Conservation (phyloP, 208 protist species). For the Leishmania braziliensis region DNA sequence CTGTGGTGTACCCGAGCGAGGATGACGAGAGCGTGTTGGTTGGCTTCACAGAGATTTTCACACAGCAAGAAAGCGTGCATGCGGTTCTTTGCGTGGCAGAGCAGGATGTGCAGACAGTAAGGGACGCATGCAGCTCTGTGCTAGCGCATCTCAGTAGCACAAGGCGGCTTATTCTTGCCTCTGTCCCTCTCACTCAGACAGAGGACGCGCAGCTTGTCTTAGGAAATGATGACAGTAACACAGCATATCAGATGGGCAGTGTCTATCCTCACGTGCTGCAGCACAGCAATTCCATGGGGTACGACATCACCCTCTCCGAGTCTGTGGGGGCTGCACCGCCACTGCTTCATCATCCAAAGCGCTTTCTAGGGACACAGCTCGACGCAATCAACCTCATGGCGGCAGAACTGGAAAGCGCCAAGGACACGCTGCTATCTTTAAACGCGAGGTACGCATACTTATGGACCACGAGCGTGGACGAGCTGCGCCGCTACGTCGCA, state of each 20-base stretch:
- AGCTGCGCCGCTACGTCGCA: conserved; percentile 38
- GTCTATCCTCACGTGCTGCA: conserved; percentile 29
- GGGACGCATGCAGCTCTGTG: conserved; percentile 29
- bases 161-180: conserved; percentile 34
- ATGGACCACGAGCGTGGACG: conserved; percentile 47
- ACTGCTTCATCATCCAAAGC: conserved; percentile 34
- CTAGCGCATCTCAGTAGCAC: conserved; percentile 22
- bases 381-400: conserved; percentile 35
- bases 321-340: conserved; percentile 22
- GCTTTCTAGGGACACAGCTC: conserved; percentile 34
- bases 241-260: conserved; percentile 23
- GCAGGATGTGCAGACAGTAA: conserved; percentile 26
- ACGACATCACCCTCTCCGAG: conserved; percentile 24
- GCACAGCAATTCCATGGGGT: conserved; percentile 12
- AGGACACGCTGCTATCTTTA: conserved; percentile 36
- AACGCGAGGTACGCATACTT: conserved; percentile 48
- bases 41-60: conserved; percentile 30
- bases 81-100: conserved; percentile 13
- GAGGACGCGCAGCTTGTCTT: conserved; percentile 6
- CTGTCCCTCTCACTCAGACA: conserved; percentile 17
- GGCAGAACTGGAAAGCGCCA: conserved; percentile 31
- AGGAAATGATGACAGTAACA: conserved; percentile 4
- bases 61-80: conserved; percentile 17
- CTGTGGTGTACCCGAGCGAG: conserved; percentile 33
- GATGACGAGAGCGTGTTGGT: conserved; percentile 27